phyloP scores from a whole-genome alignment of 768 basidiomycete species.

The Xerocomellus dryophilus region DNA sequence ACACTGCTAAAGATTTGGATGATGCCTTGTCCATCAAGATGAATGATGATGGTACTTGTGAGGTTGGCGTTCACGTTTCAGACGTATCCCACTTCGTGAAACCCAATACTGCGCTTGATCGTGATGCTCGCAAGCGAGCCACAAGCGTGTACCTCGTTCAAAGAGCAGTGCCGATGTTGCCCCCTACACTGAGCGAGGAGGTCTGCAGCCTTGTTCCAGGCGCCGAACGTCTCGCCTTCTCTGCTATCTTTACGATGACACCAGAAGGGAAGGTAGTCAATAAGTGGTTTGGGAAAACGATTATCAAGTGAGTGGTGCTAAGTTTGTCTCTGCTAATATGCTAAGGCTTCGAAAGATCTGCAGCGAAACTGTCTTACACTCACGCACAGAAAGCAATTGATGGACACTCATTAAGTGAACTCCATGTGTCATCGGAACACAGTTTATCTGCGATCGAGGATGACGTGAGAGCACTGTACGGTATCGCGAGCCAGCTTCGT shows the following conservation, averaged over 20 bases:
- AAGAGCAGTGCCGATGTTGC: conserved; percentile 95
- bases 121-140: conserved; percentile 95
- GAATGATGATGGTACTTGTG: conserved; percentile 90
- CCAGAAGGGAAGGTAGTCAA: conserved; percentile 77
- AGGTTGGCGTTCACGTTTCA: conserved; percentile 92
- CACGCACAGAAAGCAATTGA: conserved; percentile 83
- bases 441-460: conserved; percentile 58
- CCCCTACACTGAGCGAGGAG: conserved; percentile 88
- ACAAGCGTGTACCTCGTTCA: conserved; percentile 97
- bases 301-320: conserved; percentile 68
- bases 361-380: conserved; percentile 78
- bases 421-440: conserved; percentile 57
- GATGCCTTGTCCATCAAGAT: conserved; percentile 88
- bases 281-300: conserved; percentile 91
- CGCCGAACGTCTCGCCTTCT: conserved; percentile 88
- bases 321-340: background rate
- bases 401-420: conserved; percentile 55
- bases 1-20: conserved; percentile 86
- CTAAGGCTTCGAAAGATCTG: conserved; percentile 54
- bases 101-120: conserved; percentile 94
- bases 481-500: conserved; percentile 70
- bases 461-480: conserved; percentile 70
- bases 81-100: conserved; percentile 96
- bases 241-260: conserved; percentile 82
- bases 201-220: conserved; percentile 89